A percentile compares a stretch with the other conserved stretches of the same genome.
Evolutionary conservation across 2,329 filamentous ascomycete species (phyloP).

Genomic region (Phaeoacremonium minimum): DNA sequence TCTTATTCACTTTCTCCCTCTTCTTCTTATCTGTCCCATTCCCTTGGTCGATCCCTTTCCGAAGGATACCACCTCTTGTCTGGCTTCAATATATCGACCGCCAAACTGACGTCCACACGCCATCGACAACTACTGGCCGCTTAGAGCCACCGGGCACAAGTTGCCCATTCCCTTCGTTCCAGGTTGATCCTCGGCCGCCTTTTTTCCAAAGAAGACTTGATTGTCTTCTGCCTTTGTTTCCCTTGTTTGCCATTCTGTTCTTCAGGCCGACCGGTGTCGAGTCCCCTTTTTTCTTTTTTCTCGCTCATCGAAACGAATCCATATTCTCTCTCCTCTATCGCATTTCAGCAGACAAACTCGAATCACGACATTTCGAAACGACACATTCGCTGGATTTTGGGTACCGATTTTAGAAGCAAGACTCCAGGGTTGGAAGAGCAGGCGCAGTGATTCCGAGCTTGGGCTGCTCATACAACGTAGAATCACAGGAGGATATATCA

Average conservation of each 20-base stretch:
- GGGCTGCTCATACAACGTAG: too few relatives aligned
- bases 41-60: slow-evolving; percentile 7
- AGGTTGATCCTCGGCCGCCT: slow-evolving; percentile 56
- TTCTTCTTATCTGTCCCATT: slow-evolving; percentile 9
- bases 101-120: neutral
- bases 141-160: too few relatives aligned
- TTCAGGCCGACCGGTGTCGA: slow-evolving; percentile 11
- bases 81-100: neutral
- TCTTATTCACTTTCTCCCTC: slow-evolving; percentile 10
- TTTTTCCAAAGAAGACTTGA: slow-evolving; percentile 19
- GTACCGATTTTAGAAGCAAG: too few relatives aligned
- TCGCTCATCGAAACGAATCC: too few relatives aligned
- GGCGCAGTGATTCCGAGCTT: too few relatives aligned
- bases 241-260: slow-evolving; percentile 12
- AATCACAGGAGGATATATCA: too few relatives aligned
- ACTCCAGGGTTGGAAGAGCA: too few relatives aligned
- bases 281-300: slow-evolving; percentile 9
- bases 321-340: too few relatives aligned
- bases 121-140: neutral
- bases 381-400: too few relatives aligned
- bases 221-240: slow-evolving; percentile 17
- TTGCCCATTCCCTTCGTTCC: slow-evolving; percentile 40
- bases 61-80: neutral
- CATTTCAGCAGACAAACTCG: too few relatives aligned
- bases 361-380: too few relatives aligned